Base-by-base conservation (phyloP, 345 rosid genomes). In the Rhizophora apiculata region DNA sequence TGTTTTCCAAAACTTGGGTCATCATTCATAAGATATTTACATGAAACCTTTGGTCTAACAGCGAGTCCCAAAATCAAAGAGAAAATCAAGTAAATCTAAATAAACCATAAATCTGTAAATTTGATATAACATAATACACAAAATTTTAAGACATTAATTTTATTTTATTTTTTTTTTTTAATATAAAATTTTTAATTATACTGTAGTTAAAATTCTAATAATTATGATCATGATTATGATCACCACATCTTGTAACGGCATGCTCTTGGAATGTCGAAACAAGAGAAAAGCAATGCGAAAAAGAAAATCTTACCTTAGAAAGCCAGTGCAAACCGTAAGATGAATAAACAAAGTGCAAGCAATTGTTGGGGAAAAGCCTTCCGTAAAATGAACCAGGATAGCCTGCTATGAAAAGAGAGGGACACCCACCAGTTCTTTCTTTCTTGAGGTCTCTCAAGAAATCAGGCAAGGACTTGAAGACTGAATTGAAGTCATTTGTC, bases 301-400 rank as follows among this genome's bases (percentile, higher is more conserved):
- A 48, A 18, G 24, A 31, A n/a, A 46, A 32, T 15, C 26, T 32
- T 16, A 93, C 98, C 94, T 82, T 87, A 30, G 98, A 94, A 16
- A 94, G 86, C 98, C 98, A 94, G 88, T 94, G 97, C 74, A 91
- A 76, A 63, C 96, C 88, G 78, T 82, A 76, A 63, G 93, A 88
- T 8, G 97, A 84, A 49, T 88, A 76, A 55, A 88, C 80, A 64
- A 94, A 89, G 83, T 94, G 96, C 72, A 94, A 62, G 68, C 76
- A 79, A 18, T 81, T 80, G 74, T 70, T 66, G 21, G 97, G 96
- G 73, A 94, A 89, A 60, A 91, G 76, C 60, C 97, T 85, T 67
- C 88, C 91, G 72, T 94, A 94, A 76, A 94, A 94, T 4, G 98
- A 89, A 43, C 97, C 97, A 56, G 98, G 92, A 63, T 73, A 85